Evolutionary conservation across 768 basidiomycete genomes (phyloP).

Genomic region (Gelatoporia subvermispora): DNA sequence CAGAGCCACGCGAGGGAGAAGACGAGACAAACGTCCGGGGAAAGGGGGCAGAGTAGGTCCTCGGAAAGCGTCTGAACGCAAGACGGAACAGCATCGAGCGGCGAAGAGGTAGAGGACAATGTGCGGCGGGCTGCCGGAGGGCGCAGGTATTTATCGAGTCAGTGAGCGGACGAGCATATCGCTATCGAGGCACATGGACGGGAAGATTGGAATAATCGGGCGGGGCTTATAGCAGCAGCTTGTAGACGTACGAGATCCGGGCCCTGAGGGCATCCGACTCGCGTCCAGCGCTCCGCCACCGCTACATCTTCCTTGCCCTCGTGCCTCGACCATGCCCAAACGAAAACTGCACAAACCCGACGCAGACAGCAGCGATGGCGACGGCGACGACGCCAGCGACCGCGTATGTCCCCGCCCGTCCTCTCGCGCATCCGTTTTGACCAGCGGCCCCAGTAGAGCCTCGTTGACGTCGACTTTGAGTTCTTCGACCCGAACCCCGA

Average conservation of each 20-base stretch:
- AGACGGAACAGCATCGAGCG: constrained; percentile 1
- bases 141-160: neutral
- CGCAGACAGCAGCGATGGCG: constrained; percentile 1
- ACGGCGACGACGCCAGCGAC: constrained; percentile 16
- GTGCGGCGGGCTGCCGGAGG: neutral
- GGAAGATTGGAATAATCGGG: neutral
- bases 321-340: constrained; percentile 12
- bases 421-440: neutral
- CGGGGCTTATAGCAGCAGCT: neutral
- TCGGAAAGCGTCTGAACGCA: neutral
- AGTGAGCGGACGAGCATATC: neutral
- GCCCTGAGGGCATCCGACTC: neutral
- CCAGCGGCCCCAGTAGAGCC: constrained; percentile 38
- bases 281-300: neutral
- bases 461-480: constrained; percentile 88
- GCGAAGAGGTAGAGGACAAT: neutral
- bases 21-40: constrained; percentile 2
- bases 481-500: constrained; percentile 84
- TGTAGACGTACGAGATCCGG: too few species aligned
- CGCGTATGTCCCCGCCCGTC: constrained; percentile 7
- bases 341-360: constrained; percentile 8
- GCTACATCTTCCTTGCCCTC: neutral
- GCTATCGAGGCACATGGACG: neutral
- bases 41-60: neutral
- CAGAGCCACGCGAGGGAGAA: neutral